Evolutionary conservation across 2,329 filamentous ascomycete species (phyloP).

Genomic region (Neocucurbitaria cava): DNA sequence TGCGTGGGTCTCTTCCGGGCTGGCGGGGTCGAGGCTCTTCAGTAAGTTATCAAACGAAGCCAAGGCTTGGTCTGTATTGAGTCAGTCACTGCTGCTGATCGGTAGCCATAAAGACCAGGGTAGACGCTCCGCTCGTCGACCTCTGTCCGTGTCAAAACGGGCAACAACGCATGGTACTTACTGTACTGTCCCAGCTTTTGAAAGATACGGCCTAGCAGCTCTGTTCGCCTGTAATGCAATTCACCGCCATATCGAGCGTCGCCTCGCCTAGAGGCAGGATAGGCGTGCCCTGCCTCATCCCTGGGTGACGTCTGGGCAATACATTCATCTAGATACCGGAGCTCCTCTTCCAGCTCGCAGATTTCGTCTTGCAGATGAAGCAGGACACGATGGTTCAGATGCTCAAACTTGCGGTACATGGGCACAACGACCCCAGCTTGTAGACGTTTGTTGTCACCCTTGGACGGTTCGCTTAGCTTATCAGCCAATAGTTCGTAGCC

Average conservation of each 20-base stretch:
- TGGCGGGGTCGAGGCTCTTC: constrained; percentile 59
- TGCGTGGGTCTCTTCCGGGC: constrained; percentile 57
- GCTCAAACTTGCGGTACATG: constrained; percentile 83
- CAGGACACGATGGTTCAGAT: constrained; percentile 80
- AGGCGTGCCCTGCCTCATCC: constrained; percentile 33
- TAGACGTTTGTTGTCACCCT: constrained; percentile 26
- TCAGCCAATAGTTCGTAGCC: constrained; percentile 50
- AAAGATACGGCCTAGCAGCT: constrained; percentile 68
- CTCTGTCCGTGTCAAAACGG: neutral
- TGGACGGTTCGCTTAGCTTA: constrained; percentile 40
- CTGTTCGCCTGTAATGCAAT: constrained; percentile 66
- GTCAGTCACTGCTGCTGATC: constrained; percentile 20
- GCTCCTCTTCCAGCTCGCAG: constrained; percentile 77
- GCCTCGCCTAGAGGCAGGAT: constrained; percentile 66
- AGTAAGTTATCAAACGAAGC: constrained; percentile 63
- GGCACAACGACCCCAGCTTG: constrained; percentile 53
- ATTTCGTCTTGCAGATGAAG: constrained; percentile 88
- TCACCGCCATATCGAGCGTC: constrained; percentile 64
- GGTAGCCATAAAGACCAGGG: neutral
- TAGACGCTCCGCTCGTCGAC: neutral
- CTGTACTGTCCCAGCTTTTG: constrained; percentile 73
- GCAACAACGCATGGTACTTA: constrained; percentile 43
- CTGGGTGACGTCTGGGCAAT: constrained; percentile 53
- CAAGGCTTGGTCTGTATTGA: constrained; percentile 57
- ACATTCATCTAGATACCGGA: constrained; percentile 71